Evolutionary conservation across 2,329 filamentous ascomycete species (phyloP), one percentile per base, ranked within the genome.

Genomic region (Verticillium isaacii): DNA sequence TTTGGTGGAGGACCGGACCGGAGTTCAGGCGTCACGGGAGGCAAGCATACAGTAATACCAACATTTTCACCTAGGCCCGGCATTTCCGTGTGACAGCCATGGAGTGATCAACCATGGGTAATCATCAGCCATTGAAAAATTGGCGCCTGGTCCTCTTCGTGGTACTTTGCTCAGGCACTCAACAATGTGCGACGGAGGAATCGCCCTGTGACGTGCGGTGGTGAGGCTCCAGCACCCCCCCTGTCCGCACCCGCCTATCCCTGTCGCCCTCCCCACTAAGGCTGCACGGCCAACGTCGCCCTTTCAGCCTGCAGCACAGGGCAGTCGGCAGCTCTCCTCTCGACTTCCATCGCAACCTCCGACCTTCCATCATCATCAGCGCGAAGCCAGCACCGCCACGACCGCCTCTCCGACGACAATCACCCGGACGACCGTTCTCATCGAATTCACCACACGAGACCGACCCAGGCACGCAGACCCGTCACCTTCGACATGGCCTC

Each of bases 401-500:
- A 2, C 2, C 54, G 12, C 37, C 32, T 17, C 37, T 29, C 5
- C 25, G 32, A 57, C 60, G 57, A 25, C 55, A 54, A 19, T 32
- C 36, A 57, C 45, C 41, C 39, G 14, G 37, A 14, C 37, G 37
- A 17, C 37, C 14, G 37, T 15, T 29, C 25, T 5, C 3, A 29
- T 29, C 25, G 25, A 29, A 4, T 29, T 5, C 25, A 45, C 17
- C n/a, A 45, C 39, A 23, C 39, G 39, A 14, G 37, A 17, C 14
- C 14, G 14, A 19, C 39, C 17, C 39, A 45, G 8, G n/a, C 7
- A 36, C 17, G n/a, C 39, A 45, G n/a, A 45, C 17, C 15, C 17
- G n/a, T 17, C 39, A 45, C 39, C 19, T n/a, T 14, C 17, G n/a
- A 4, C 15, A 71, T 71, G 69, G 67, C 70, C 32, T 69, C 68